Conservation (phyloP, 2,329 filamentous ascomycete genomes). For the Sclerotinia subarctica region DNA sequence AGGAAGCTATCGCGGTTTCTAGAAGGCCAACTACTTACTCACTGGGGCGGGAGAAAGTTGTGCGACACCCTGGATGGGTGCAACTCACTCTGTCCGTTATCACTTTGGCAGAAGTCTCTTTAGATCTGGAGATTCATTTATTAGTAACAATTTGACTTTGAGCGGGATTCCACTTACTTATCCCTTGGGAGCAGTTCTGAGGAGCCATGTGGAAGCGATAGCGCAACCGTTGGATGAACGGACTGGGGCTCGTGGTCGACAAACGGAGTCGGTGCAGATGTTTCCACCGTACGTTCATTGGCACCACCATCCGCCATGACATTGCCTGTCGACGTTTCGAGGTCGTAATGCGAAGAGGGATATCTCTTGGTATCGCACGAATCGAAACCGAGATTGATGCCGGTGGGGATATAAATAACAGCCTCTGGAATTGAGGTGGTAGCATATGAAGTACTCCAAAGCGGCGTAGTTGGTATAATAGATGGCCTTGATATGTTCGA, state of each 20-base stretch:
- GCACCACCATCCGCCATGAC: neutral
- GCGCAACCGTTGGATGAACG: neutral
- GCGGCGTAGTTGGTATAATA: neutral
- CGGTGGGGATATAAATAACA: fast-evolving
- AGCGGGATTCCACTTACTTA: neutral
- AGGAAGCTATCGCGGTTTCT: neutral
- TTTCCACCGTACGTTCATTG: neutral
- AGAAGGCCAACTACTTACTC: neutral
- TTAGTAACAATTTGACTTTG: neutral
- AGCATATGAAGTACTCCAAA: neutral
- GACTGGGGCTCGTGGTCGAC: neutral
- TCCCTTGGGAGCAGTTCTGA: neutral
- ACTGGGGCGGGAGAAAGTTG: neutral
- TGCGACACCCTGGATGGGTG: neutral
- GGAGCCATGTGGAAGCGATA: too few relatives aligned
- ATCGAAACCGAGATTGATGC: neutral
- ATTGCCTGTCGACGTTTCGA: neutral
- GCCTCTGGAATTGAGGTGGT: neutral
- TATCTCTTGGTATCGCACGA: neutral
- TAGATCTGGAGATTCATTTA: neutral
- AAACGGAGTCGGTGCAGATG: neutral
- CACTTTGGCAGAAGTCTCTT: neutral
- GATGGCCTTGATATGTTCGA: neutral
- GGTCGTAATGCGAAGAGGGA: neutral
- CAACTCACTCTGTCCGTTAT: neutral